Percentiles rank a stretch among this genome's conserved stretches.
These are phyloP conservation scores for Dioszegia aurantiaca DNA, from an alignment of 768 basidiomycete genomes.

Conservation along the genomic window DNA sequence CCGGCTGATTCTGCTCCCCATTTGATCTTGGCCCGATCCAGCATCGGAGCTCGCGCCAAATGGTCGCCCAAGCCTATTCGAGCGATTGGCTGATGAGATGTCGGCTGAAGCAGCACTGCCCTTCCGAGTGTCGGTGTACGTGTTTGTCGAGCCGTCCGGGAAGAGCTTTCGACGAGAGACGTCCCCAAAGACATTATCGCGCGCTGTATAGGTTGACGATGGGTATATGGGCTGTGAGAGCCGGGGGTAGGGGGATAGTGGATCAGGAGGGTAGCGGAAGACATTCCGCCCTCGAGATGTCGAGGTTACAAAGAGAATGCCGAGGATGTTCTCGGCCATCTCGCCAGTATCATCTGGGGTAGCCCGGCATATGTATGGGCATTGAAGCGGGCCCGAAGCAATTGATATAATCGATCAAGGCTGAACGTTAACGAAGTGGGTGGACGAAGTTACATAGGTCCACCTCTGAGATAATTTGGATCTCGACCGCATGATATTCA, in stretches of 20 bases:
- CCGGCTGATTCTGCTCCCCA: background rate
- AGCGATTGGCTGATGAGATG: constrained; percentile 1
- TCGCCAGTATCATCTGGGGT: background rate
- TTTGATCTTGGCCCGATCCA: background rate
- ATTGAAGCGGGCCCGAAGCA: too few species aligned
- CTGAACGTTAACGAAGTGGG: too few species aligned
- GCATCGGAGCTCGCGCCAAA: constrained; percentile 13
- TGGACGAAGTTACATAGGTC: too few species aligned
- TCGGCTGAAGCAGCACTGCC: constrained; percentile 7
- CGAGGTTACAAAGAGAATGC: constrained; percentile 72
- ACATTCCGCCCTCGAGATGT: constrained; percentile 80
- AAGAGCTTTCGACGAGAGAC: constrained; percentile 10
- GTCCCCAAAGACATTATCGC: constrained; percentile 13
- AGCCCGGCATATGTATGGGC: background rate
- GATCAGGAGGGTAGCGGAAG: constrained; percentile 79
- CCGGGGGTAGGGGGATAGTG: constrained; percentile 60
- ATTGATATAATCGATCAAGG: too few species aligned
- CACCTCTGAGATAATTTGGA: too few species aligned
- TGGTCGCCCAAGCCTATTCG: constrained; percentile 3
- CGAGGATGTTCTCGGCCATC: constrained; percentile 59
- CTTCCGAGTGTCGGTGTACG: constrained; percentile 7
- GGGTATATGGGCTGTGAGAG: constrained; percentile 63
- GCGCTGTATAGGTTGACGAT: constrained; percentile 35
- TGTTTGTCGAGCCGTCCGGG: background rate
- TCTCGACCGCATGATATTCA: too few species aligned